phyloP scores from a whole-genome alignment of 1,139 yeast species.

The Arxiozyma bovina region DNA sequence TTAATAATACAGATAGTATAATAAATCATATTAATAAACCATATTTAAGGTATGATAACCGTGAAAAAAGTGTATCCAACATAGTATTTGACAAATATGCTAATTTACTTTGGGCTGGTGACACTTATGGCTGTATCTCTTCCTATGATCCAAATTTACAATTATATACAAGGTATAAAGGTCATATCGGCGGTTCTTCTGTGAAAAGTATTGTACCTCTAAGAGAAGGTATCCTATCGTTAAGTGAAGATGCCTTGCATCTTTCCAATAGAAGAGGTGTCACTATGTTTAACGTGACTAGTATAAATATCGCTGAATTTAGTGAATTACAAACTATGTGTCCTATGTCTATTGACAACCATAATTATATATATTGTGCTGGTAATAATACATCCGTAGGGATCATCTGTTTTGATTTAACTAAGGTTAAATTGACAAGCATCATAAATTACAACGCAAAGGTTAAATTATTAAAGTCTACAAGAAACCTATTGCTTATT shows the following conservation, averaged over 20 bases:
- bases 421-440: slow-evolving; percentile 35
- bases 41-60: slow-evolving; percentile 26
- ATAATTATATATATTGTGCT: slow-evolving; percentile 36
- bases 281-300: slow-evolving; percentile 35
- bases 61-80: slow-evolving; percentile 25
- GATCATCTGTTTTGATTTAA: slow-evolving; percentile 53
- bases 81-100: slow-evolving; percentile 56
- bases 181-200: slow-evolving; percentile 36
- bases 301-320: slow-evolving; percentile 31
- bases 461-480: slow-evolving; percentile 35
- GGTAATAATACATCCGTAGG: slow-evolving; percentile 38
- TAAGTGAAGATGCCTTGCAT: slow-evolving; percentile 45
- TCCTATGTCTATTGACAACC: slow-evolving; percentile 22
- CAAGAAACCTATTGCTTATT: slow-evolving; percentile 44
- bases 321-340: slow-evolving; percentile 35
- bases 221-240: slow-evolving; percentile 49
- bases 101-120: slow-evolving; percentile 86
- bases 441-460: slow-evolving; percentile 36
- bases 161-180: slow-evolving; percentile 43
- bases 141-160: slow-evolving; percentile 35
- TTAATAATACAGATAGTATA: slow-evolving; percentile 24
- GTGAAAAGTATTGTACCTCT: slow-evolving; percentile 46
- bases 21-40: slow-evolving; percentile 28
- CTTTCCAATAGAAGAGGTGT: slow-evolving; percentile 54
- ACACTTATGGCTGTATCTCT: slow-evolving; percentile 41